Base-by-base conservation (phyloP, 2,329 filamentous ascomycete genomes). In the Gremmenia infestans region DNA sequence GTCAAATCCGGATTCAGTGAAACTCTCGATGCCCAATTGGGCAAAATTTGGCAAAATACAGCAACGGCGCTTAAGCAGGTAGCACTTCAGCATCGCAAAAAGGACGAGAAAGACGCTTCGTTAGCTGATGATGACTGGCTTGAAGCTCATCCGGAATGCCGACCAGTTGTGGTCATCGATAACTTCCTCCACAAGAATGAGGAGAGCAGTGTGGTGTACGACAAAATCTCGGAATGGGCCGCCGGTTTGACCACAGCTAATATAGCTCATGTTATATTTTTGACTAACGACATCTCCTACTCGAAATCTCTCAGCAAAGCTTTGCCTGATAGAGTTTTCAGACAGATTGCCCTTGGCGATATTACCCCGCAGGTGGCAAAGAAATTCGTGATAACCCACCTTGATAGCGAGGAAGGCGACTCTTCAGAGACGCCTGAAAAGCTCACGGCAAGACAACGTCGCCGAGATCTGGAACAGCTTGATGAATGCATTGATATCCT, bases 1-100 rank as follows among this genome's bases (percentile, higher is more conserved):
- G 89, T 95, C 56, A 97, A 97, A 73, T 89, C 91, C 5, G 92
- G 92, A 7, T 96, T 97, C 69, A 95, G 90, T 0, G 93, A 97
- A 70, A 97, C 91, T 0, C 76, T 97, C 28, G 93, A 97, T 68
- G 86, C 88, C 0, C 92, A 97, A 66, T 75, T 97, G 15, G 85
- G 82, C 70, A 96, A 97, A 73, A 96, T 97, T 49, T 85, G 90
- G 73, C 88, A 91, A 66, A 96, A 89, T 37, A 90, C 92, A 0
- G 85, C 88, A 0, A 81, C 81, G 0, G 92, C 93, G 1, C 77
- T 97, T 54, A 91, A 89, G 66, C 77, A 85, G 50, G 87, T 96
- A 49, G 88, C 88, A 0, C 74, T 96, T 4, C 81, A 87, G 12
- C 77, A 74, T 5, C 83, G 89, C 23, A 81, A 81, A 52, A 92